Evolutionary conservation across 495 filamentous ascomycete genomes (phyloP).

Genomic region (Aspergillus carlsbadensis): DNA sequence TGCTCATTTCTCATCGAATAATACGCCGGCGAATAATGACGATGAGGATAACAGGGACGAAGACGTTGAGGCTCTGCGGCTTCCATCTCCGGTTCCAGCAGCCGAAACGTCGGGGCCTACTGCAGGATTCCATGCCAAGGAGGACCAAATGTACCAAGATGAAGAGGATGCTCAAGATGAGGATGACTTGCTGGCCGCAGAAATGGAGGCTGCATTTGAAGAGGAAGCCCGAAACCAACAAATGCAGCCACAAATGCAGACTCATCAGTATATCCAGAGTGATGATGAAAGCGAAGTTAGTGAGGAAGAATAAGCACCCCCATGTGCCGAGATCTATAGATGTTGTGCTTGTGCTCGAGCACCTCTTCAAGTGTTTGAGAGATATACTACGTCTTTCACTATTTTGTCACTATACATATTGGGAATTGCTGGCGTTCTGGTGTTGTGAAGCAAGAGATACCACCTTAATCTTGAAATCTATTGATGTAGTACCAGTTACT

Average conservation of each 20-base stretch:
- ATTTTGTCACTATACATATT: constrained; percentile 11
- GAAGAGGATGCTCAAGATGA: constrained; percentile 38
- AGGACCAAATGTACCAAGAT: constrained; percentile 23
- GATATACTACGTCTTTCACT: neutral
- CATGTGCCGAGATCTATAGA: neutral
- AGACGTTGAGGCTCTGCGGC: constrained; percentile 40
- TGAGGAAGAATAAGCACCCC: constrained; percentile 43
- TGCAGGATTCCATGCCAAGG: constrained; percentile 7
- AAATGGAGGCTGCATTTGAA: constrained; percentile 52
- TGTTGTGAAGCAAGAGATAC: neutral
- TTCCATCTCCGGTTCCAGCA: constrained; percentile 35
- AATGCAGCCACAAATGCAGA: constrained; percentile 25
- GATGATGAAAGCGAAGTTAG: constrained; percentile 53
- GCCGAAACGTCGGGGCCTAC: neutral
- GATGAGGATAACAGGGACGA: constrained; percentile 38
- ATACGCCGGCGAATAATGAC: constrained; percentile 33
- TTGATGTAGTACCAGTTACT: too few relatives aligned
- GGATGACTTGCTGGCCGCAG: constrained; percentile 43
- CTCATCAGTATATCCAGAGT: constrained; percentile 38
- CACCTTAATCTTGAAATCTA: neutral
- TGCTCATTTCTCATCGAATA: constrained; percentile 42
- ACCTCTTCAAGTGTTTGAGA: constrained; percentile 6
- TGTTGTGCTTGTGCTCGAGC: neutral
- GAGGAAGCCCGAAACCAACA: constrained; percentile 37
- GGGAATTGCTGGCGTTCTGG: constrained; percentile 9